A percentile compares a stretch with the other conserved stretches of the same genome.
Evolutionary conservation across 2,329 filamentous ascomycete species (phyloP).

Genomic region (Coniochaeta prunicola): DNA sequence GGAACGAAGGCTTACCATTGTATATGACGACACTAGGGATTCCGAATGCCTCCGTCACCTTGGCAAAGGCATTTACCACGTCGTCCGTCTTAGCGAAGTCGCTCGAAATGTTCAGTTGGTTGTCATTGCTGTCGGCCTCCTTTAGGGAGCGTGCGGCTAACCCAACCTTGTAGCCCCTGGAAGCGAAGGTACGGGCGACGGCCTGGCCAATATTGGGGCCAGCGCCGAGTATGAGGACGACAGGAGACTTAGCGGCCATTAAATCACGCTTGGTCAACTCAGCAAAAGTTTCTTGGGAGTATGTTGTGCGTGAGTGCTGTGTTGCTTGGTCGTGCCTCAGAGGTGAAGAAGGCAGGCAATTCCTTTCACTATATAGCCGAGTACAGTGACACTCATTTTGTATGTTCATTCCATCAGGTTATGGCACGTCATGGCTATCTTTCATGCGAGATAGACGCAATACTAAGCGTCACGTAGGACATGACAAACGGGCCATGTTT

Average conservation of each 20-base stretch:
- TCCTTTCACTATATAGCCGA: neutral
- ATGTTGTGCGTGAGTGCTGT: no score
- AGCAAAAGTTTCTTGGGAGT: neutral
- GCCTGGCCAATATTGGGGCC: constrained; percentile 31
- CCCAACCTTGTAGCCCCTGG: constrained; percentile 34
- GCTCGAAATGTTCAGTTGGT: constrained; percentile 22
- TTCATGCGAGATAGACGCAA: constrained; percentile 14
- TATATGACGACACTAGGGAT: constrained; percentile 1
- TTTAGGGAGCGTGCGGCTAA: constrained; percentile 24
- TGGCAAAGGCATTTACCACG: constrained; percentile 27
- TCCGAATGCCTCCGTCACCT: constrained; percentile 23
- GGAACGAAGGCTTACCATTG: neutral
- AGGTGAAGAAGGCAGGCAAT: neutral
- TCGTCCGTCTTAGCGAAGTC: constrained; percentile 27
- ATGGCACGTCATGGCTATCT: neutral
- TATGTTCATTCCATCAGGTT: neutral
- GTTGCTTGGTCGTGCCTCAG: neutral
- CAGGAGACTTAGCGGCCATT: constrained; percentile 13
- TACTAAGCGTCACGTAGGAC: constrained; percentile 12
- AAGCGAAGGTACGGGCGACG: constrained; percentile 27
- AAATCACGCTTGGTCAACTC: neutral
- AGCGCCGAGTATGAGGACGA: constrained; percentile 33
- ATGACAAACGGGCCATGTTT: neutral
- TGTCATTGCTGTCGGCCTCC: constrained; percentile 17
- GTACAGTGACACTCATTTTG: neutral